Evolutionary conservation across 1,284 basidiomycete species (phyloP).

Genomic region (Tilletia setariae): DNA sequence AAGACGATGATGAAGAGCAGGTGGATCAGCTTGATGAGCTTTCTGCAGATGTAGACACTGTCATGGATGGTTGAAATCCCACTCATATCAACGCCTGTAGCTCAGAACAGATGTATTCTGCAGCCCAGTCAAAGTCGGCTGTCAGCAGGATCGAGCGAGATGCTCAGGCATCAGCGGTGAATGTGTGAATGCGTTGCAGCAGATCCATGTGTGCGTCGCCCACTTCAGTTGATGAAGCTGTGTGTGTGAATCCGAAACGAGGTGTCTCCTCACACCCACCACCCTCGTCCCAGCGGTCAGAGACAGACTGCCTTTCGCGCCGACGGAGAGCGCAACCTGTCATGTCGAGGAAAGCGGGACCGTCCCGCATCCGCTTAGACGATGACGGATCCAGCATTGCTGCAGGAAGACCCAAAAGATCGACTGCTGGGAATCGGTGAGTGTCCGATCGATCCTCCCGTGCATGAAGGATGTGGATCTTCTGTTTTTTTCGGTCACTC

Average conservation of each 20-base stretch:
- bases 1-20: neutral
- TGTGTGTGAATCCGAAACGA: no score
- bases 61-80: conserved; percentile 11
- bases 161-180: no score
- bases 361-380: neutral
- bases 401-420: conserved; percentile 31
- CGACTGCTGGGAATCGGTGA: conserved; percentile 33
- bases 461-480: neutral
- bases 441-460: neutral
- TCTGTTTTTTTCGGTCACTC: neutral
- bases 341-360: neutral
- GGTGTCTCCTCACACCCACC: neutral
- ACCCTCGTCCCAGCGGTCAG: neutral
- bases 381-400: conserved; percentile 20
- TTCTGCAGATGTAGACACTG: neutral
- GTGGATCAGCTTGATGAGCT: neutral
- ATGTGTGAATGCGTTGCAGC: no score
- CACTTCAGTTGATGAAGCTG: no score
- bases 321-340: no score
- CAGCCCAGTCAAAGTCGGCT: no score
- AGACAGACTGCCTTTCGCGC: neutral
- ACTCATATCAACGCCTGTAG: no score
- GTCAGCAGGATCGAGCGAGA: no score
- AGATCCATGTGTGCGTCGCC: no score
- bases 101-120: no score